Conservation (phyloP, 202 grass and related monocot genomes). For the Schoenoplectus tabernaemontani region DNA sequence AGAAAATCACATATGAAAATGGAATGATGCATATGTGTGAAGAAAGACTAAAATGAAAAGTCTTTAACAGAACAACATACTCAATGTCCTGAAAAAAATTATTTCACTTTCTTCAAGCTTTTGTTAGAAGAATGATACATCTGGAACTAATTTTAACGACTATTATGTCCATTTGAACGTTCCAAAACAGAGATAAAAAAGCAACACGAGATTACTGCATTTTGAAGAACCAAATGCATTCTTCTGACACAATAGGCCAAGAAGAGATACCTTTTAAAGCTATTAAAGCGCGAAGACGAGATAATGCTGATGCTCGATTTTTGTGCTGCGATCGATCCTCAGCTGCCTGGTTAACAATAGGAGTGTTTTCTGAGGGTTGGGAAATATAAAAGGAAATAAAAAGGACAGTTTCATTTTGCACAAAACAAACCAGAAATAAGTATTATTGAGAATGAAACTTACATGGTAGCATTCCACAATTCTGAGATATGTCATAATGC, state of each 20-base stretch:
- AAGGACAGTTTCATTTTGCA: too few species aligned
- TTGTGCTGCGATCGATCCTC: slow-evolving; percentile 93
- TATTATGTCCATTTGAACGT: not conserved
- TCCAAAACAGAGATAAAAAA: not conserved
- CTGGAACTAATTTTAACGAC: not conserved
- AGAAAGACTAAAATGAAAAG: too few species aligned
- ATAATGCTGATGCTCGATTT: slow-evolving; percentile 71
- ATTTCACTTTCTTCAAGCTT: not conserved
- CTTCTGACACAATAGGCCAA: not conserved
- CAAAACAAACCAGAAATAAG: not conserved
- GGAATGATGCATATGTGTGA: not conserved
- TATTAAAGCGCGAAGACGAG: slow-evolving; percentile 61
- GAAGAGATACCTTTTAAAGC: slow-evolving; percentile 61
- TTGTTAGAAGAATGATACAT: not conserved
- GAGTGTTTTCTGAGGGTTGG: too few species aligned
- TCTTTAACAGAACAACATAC: too few species aligned
- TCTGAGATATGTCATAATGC: not conserved
- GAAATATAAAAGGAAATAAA: too few species aligned
- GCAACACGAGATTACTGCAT: not conserved
- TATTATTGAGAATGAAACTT: not conserved
- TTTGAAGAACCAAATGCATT: not conserved
- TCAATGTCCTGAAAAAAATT: not conserved
- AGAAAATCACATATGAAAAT: not conserved
- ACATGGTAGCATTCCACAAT: not conserved
- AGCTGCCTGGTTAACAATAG: slow-evolving; percentile 60